phyloP scores from a whole-genome alignment of 164 flowering plant genomes.

The Magnolia changhungtana region DNA sequence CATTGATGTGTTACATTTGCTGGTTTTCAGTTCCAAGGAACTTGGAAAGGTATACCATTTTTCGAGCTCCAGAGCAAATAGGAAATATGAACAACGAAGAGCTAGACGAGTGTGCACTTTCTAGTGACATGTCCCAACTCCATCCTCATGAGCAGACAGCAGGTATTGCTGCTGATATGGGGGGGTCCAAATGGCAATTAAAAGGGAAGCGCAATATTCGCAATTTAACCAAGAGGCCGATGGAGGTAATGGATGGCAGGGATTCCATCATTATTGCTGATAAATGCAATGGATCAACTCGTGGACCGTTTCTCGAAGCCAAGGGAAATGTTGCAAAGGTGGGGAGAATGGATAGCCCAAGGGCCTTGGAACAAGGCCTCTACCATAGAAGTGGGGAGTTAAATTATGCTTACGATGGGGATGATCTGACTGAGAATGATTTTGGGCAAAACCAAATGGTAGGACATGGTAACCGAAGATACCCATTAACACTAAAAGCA shows the following conservation, averaged over 20 bases:
- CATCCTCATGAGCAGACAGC: constrained; percentile 32
- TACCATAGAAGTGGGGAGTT: constrained; percentile 26
- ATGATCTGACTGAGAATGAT: constrained; percentile 28
- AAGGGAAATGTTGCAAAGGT: constrained; percentile 16
- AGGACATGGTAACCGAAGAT: constrained; percentile 29
- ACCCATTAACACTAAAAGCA: constrained; percentile 25
- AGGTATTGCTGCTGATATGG: constrained; percentile 33
- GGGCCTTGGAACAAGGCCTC: constrained; percentile 22
- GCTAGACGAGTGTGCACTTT: constrained; percentile 40
- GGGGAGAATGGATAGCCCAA: constrained; percentile 7
- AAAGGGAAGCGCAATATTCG: constrained; percentile 88
- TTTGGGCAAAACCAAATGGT: constrained; percentile 17
- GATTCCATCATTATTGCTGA: constrained; percentile 3
- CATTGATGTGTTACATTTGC: neutral
- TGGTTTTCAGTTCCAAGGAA: constrained; percentile 23
- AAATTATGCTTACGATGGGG: constrained; percentile 29
- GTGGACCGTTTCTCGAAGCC: constrained; percentile 28
- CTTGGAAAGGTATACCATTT: constrained; percentile 26
- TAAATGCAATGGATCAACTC: constrained; percentile 21
- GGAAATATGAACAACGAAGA: constrained; percentile 56
- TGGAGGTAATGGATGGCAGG: constrained; percentile 26
- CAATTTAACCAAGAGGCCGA: constrained; percentile 40
- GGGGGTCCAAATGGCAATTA: constrained; percentile 80
- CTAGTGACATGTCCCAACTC: constrained; percentile 40
- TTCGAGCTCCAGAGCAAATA: constrained; percentile 13